phyloP scores from a whole-genome alignment of 2,329 filamentous ascomycete genomes.

The Colletotrichum filicis region DNA sequence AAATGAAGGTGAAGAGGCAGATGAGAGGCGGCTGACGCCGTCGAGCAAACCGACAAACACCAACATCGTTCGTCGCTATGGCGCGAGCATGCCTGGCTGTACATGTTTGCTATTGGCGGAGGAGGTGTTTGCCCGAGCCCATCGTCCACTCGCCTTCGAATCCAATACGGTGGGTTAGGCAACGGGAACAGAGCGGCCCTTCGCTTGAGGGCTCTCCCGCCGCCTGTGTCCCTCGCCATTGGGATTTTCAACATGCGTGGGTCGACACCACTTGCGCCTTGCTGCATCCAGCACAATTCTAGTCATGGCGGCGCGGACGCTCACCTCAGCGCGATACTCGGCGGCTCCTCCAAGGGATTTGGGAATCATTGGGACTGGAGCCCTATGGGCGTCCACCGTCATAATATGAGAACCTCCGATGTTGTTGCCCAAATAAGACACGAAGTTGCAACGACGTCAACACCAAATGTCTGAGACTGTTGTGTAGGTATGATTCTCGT shows the following conservation, averaged over 20 bases:
- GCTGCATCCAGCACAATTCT: constrained; percentile 2
- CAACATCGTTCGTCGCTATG: neutral
- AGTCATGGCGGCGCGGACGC: constrained; percentile 8
- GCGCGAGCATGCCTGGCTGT: constrained; percentile 7
- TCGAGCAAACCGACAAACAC: neutral
- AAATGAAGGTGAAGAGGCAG: constrained; percentile 9
- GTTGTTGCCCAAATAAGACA: constrained; percentile 11
- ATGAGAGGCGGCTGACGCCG: neutral
- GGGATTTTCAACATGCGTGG: neutral
- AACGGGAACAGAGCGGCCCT: constrained; percentile 16
- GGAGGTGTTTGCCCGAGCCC: neutral
- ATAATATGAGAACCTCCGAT: neutral
- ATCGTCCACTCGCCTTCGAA: neutral
- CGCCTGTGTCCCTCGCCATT: constrained; percentile 4
- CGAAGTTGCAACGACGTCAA: constrained; percentile 21
- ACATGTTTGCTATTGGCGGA: neutral
- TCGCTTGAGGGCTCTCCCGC: constrained; percentile 14
- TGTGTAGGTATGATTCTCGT: neutral
- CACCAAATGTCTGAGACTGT: neutral
- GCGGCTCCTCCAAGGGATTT: neutral
- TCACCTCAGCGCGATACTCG: constrained; percentile 22
- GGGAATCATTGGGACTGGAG: neutral
- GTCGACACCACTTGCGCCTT: constrained; percentile 1
- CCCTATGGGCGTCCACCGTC: neutral
- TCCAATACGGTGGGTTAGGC: constrained; percentile 21